Conservation (phyloP, 1,139 yeast genomes). For the Hyphopichia fennica region DNA sequence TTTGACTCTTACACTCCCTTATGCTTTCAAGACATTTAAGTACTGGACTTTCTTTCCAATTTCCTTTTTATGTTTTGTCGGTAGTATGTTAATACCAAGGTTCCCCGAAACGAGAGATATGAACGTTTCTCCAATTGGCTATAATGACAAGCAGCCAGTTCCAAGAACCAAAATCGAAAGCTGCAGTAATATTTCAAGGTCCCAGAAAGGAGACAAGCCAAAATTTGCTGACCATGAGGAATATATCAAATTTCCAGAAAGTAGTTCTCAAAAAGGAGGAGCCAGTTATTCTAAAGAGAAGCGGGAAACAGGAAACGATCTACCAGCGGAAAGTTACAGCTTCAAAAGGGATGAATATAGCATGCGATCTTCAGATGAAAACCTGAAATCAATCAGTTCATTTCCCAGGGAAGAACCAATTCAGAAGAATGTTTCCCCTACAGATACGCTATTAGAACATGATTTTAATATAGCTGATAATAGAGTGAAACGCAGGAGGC, state of each 20-base stretch:
- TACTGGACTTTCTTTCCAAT: constrained; percentile 47
- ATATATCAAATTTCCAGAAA: too few species aligned
- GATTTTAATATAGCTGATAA: too few species aligned
- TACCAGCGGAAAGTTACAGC: not conserved
- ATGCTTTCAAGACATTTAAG: constrained; percentile 33
- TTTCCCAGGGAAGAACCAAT: not conserved
- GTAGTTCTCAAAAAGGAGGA: too few species aligned
- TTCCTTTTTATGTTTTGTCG: constrained; percentile 31
- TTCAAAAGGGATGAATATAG: not conserved
- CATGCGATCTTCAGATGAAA: not conserved
- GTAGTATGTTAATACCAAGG: constrained; percentile 24
- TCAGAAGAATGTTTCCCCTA: too few species aligned
- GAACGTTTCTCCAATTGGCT: constrained; percentile 11
- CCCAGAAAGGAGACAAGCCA: too few species aligned
- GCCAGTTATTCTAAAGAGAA: too few species aligned
- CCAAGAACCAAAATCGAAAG: not conserved
- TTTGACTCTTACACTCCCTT: constrained; percentile 43
- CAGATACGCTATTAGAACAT: too few species aligned
- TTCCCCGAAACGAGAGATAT: constrained; percentile 48
- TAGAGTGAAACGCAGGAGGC: not conserved
- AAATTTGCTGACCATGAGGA: too few species aligned
- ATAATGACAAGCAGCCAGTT: not conserved
- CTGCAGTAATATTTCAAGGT: too few species aligned
- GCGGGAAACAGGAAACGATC: not conserved
- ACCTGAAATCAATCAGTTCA: not conserved